Conservation (phyloP, 495 filamentous ascomycete genomes). For the Penicillium roqueforti region DNA sequence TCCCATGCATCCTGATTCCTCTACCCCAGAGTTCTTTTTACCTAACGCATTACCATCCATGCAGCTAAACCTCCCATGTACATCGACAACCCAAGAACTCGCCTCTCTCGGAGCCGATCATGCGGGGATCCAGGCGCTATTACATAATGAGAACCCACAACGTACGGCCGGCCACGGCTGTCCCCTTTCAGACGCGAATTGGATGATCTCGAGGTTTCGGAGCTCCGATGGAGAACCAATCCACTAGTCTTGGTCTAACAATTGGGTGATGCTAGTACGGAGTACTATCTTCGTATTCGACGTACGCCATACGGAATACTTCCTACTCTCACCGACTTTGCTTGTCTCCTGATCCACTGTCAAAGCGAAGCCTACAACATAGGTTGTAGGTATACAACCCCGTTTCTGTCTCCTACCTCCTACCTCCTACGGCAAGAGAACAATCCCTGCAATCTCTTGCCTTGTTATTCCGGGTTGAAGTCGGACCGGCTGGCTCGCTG, state of each 20-base stretch:
- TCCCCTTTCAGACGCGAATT: neutral
- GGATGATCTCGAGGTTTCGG: neutral
- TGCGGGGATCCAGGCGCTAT: slow-evolving; percentile 23
- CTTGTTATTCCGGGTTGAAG: neutral
- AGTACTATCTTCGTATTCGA: neutral
- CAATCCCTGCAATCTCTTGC: no score
- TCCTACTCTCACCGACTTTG: slow-evolving; percentile 12
- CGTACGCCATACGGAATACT: neutral
- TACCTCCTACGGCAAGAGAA: neutral
- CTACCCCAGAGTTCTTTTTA: slow-evolving; percentile 24
- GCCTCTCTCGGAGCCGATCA: no score
- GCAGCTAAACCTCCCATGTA: neutral
- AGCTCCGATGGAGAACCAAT: no score
- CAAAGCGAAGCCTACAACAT: slow-evolving; percentile 6
- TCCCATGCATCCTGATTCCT: neutral
- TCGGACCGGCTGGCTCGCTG: neutral
- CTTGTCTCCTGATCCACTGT: neutral
- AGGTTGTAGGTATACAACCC: no score
- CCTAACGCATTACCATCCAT: slow-evolving; percentile 15
- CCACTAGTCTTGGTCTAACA: no score
- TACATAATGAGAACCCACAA: slow-evolving; percentile 26
- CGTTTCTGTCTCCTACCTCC: neutral
- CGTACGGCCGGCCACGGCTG: no score
- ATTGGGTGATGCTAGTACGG: no score
- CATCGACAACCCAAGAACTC: no score